Conservation (phyloP, 2,329 filamentous ascomycete species). For the Verticillium nubilum region DNA sequence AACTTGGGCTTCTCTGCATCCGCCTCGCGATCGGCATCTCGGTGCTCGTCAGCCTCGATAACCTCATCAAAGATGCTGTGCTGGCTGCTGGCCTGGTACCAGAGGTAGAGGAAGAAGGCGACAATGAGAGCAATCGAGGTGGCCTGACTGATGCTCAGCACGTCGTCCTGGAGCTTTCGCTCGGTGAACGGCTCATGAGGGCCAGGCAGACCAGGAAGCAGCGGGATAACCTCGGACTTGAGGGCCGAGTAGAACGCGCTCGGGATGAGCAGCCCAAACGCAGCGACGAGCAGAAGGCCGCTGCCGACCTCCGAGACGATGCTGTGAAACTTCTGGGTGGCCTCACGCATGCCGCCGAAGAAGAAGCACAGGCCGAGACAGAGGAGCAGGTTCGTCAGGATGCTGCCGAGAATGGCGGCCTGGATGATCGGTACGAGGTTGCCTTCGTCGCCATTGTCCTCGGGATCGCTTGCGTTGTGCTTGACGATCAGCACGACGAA, state of each 20-base stretch:
- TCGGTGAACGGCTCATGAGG: constrained; percentile 23
- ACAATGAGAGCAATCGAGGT: constrained; percentile 57
- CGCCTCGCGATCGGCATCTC: constrained; percentile 51
- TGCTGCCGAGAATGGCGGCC: constrained; percentile 64
- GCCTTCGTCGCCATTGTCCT: constrained; percentile 22
- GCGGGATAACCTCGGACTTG: constrained; percentile 19
- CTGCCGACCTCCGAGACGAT: constrained; percentile 64
- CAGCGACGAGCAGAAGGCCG: constrained; percentile 58
- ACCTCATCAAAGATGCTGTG: constrained; percentile 58
- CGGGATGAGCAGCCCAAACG: constrained; percentile 27
- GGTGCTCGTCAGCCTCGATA: constrained; percentile 40
- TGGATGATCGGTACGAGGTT: constrained; percentile 55
- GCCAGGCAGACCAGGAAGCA: constrained; percentile 14
- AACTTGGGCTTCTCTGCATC: constrained; percentile 57
- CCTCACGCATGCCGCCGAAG: constrained; percentile 53
- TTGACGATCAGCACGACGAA: constrained; percentile 56
- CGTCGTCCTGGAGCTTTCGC: constrained; percentile 35
- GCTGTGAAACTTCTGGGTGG: constrained; percentile 57
- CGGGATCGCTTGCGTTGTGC: constrained; percentile 11
- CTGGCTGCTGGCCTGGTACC: constrained; percentile 60
- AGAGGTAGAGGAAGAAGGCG: constrained; percentile 51
- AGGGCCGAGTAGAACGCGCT: constrained; percentile 30
- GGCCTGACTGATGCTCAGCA: constrained; percentile 55
- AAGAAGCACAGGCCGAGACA: constrained; percentile 66
- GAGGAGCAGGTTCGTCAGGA: constrained; percentile 61